These are phyloP conservation scores for Cyberlindnera lachancei DNA, from an alignment of 805 yeast genomes.

Conservation along the genomic window DNA sequence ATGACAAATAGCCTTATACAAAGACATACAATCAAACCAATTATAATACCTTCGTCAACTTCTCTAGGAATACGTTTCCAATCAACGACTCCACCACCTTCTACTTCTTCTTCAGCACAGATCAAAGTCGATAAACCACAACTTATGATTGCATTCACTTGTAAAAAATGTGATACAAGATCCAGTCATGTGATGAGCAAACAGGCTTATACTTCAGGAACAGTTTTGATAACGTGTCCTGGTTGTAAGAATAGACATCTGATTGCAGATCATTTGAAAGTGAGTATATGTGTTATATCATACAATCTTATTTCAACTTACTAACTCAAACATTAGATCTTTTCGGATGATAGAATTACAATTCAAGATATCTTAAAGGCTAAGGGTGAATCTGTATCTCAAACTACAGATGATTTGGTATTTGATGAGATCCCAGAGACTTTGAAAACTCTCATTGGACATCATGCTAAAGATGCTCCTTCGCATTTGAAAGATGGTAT, in stretches of 20 bases:
- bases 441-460: conserved; percentile 44
- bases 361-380: conserved; percentile 70
- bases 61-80: too few species aligned
- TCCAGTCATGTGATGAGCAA: conserved; percentile 88
- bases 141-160: conserved; percentile 84
- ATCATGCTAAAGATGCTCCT: conserved; percentile 65
- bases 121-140: conserved; percentile 67
- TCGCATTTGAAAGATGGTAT: conserved; percentile 22
- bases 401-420: conserved; percentile 57
- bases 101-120: conserved; percentile 16
- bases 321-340: conserved; percentile 39
- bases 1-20: too few species aligned
- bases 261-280: conserved; percentile 79
- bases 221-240: conserved; percentile 88
- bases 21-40: too few species aligned
- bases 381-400: conserved; percentile 68
- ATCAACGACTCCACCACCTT: conserved; percentile 8
- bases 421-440: conserved; percentile 63
- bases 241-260: conserved; percentile 82
- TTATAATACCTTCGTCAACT: too few species aligned
- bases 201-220: conserved; percentile 82
- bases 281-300: conserved; percentile 19
- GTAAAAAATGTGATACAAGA: conserved; percentile 77
- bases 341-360: conserved; percentile 71
- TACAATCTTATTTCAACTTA: conserved; percentile 8